Base-by-base conservation (phyloP, 768 basidiomycete species). In the Lactarius quietus region DNA sequence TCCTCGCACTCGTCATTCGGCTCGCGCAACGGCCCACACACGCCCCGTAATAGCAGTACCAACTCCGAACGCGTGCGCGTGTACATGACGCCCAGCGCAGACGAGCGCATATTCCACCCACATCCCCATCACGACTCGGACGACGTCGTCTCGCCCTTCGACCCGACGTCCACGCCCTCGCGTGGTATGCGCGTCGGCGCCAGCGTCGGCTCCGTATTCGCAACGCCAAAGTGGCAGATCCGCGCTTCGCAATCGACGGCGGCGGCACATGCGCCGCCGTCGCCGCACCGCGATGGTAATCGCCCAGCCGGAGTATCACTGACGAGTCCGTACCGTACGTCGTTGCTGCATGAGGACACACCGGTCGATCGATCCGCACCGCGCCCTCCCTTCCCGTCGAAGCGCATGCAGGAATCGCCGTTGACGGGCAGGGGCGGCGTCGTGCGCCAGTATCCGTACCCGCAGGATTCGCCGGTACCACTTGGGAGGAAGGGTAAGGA, bases 101-200 rank as follows among this genome's bases (percentile, higher is more conserved):
- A 57, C 20, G 66, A 67, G 35, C 62, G 60, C 41, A 74, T 61
- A 61, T 73, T 71, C 68, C 71, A 69, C 45, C 43, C n/a, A 1
- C 43, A 45, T 10, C n/a, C n/a, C 45, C n/a, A 48, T 12, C 45
- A 48, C 23, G 45, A 48, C 12, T 6, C n/a, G n/a, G 45, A 26
- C 55, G 74, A 75, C 26, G 84, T 87, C 20, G 85, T 85, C 48
- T 77, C 80, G 6, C 83, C 86, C 1, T 93, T 91, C 71, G 90
- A 93, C 73, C 89, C 90, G 6, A 85, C 86, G 29, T 88, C 89
- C 23, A 92, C 90, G 10, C 90, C 90, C 4, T 92, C 90, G n/a
- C 79, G 90, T 52, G 89, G 90, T 5, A 85, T 90, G 69, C 84
- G 23, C 58, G 60, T 69, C 15, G 66, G 68, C 3, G 66, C 62